Conservation (phyloP, 1,139 yeast genomes). For the Meyerozyma carpophila region DNA sequence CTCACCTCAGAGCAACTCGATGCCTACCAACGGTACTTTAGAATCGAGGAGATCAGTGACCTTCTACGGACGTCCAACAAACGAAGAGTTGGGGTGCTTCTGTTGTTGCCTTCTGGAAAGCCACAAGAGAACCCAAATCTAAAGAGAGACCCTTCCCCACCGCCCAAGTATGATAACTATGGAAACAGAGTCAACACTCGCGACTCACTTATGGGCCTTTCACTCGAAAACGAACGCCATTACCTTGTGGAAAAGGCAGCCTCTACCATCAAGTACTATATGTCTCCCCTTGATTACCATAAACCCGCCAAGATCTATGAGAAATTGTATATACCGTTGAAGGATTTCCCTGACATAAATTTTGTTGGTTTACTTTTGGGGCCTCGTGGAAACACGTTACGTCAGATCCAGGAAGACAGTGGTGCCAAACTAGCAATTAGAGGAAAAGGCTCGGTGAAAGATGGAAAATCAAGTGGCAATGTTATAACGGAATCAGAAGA, state of each 20-base stretch:
- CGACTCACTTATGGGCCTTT: conserved; percentile 57
- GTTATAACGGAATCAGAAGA: conserved; percentile 25
- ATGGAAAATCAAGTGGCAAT: conserved; percentile 61
- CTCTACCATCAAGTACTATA: conserved; percentile 67
- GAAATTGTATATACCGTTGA: conserved; percentile 78
- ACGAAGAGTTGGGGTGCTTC: conserved; percentile 38
- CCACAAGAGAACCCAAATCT: conserved; percentile 20
- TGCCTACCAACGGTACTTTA: conserved; percentile 66
- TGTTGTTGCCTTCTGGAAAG: conserved; percentile 33
- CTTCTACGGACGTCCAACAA: conserved; percentile 46
- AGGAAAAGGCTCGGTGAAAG: conserved; percentile 94
- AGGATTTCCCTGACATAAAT: conserved; percentile 87
- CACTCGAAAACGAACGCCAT: conserved; percentile 75
- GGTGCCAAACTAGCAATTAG: conserved; percentile 86
- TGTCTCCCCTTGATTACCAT: conserved; percentile 76
- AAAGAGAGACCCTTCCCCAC: conserved; percentile 78
- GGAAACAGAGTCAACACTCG: conserved; percentile 87
- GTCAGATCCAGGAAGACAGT: conserved; percentile 73
- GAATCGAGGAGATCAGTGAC: conserved; percentile 72
- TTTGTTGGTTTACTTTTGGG: conserved; percentile 89
- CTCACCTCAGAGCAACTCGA: conserved; percentile 83
- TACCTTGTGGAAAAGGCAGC: conserved; percentile 69
- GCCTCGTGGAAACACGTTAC: conserved; percentile 90
- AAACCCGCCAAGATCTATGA: conserved; percentile 69
- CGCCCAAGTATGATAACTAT: conserved; percentile 77